Evolutionary conservation across 192 early-diverging fungal species (phyloP).

Genomic region (Umbelopsis sp.): DNA sequence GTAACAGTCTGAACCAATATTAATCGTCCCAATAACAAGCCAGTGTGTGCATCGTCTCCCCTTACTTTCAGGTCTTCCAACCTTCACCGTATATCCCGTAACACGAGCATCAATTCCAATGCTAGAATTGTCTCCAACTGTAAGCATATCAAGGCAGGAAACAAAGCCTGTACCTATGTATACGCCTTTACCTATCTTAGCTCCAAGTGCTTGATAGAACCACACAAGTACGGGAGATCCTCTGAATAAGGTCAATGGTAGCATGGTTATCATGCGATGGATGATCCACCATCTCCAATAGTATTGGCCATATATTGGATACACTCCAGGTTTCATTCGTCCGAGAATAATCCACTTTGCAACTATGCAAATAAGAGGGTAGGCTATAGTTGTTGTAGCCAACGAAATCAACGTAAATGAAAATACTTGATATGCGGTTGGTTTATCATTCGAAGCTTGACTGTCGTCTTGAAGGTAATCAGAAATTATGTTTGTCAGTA

Average conservation of each 20-base stretch:
- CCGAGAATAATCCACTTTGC: not conserved
- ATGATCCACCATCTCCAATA: constrained; percentile 18
- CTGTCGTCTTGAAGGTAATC: not conserved
- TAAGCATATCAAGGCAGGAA: not conserved
- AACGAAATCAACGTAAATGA: not conserved
- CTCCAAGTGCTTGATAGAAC: constrained; percentile 1
- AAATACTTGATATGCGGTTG: not conserved
- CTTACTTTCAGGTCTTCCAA: not conserved
- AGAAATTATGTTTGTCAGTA: too few species aligned
- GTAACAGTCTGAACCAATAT: constrained; percentile 8
- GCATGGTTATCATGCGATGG: not conserved
- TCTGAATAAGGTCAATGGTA: not conserved
- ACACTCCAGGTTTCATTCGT: not conserved
- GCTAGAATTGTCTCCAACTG: not conserved
- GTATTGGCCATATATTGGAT: not conserved
- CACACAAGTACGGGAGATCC: not conserved
- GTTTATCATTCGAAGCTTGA: not conserved
- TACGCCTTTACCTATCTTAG: not conserved
- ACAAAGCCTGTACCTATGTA: not conserved
- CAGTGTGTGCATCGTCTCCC: not conserved
- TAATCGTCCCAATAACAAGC: not conserved
- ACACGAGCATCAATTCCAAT: constrained; percentile 3
- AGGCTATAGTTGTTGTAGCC: not conserved
- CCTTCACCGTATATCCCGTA: not conserved
- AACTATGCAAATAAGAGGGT: not conserved